Conservation (phyloP, 1,139 yeast genomes). For the Hansenula sp. region DNA sequence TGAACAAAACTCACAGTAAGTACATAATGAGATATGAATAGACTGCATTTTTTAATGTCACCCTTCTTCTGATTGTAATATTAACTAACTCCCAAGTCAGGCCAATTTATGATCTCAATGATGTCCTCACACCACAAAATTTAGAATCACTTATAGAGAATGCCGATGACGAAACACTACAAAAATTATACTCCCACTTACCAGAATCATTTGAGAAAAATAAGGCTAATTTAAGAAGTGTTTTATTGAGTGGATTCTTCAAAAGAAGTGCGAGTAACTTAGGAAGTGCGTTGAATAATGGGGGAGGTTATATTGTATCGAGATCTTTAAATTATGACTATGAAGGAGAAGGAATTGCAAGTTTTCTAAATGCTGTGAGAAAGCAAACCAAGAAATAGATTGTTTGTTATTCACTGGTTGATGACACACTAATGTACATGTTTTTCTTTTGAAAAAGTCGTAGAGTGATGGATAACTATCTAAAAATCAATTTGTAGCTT, state of each 20-base stretch:
- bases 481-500: no score
- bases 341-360: constrained; percentile 55
- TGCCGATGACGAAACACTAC: constrained; percentile 31
- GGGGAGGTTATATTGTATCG: constrained; percentile 51
- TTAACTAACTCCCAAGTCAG: constrained; percentile 9
- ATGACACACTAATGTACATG: no score
- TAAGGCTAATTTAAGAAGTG: constrained; percentile 37
- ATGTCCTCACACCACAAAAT: constrained; percentile 37
- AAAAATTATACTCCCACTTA: constrained; percentile 35
- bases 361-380: constrained; percentile 48
- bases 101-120: constrained; percentile 19
- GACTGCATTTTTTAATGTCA: background rate
- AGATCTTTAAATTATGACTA: constrained; percentile 48
- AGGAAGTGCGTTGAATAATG: constrained; percentile 40
- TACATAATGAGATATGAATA: constrained; percentile 6
- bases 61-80: background rate
- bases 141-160: constrained; percentile 37
- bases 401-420: background rate
- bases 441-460: no score
- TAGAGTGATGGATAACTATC: no score
- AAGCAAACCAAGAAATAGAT: constrained; percentile 27
- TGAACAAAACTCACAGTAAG: constrained; percentile 11
- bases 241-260: constrained; percentile 51
- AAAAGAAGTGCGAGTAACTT: constrained; percentile 42
- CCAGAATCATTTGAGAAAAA: constrained; percentile 42